Percentiles rank a stretch among this genome's conserved stretches.
These are phyloP conservation scores for Lyophyllum semitale DNA, from an alignment of 768 basidiomycete genomes.

Conservation along the genomic window DNA sequence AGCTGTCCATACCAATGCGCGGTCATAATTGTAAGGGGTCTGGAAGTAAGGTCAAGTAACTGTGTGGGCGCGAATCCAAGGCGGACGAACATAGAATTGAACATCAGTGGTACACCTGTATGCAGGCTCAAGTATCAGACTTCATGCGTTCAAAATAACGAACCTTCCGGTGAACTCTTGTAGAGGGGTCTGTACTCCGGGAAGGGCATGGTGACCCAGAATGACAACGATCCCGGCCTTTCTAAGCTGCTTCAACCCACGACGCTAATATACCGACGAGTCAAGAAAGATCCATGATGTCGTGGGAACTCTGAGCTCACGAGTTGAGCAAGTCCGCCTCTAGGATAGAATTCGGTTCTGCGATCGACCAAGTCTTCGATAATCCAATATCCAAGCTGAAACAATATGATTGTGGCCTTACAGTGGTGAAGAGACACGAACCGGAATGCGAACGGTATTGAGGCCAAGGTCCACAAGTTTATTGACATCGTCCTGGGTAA, in stretches of 20 bases:
- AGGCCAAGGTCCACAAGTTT: conserved; percentile 55
- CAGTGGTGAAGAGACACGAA: conserved; percentile 30
- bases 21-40: conserved; percentile 73
- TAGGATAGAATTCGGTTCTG: conserved; percentile 60
- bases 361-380: conserved; percentile 72
- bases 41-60: conserved; percentile 21
- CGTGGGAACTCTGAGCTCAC: conserved; percentile 37
- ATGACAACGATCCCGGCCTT: conserved; percentile 67
- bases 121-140: not conserved
- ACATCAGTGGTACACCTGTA: conserved; percentile 65
- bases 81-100: conserved; percentile 66
- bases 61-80: not conserved
- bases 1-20: conserved; percentile 79
- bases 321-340: conserved; percentile 67
- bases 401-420: not conserved
- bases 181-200: conserved; percentile 61
- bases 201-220: conserved; percentile 67
- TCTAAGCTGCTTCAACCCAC: conserved; percentile 61
- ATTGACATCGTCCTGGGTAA: conserved; percentile 61
- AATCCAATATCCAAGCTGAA: conserved; percentile 81
- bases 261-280: conserved; percentile 43
- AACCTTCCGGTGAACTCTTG: conserved; percentile 75
- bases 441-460: conserved; percentile 79
- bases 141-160: conserved; percentile 12
- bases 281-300: not conserved